These are phyloP conservation scores for Leucaena leucocephala DNA, from an alignment of 306 rosid genomes.

Conservation along the genomic window DNA sequence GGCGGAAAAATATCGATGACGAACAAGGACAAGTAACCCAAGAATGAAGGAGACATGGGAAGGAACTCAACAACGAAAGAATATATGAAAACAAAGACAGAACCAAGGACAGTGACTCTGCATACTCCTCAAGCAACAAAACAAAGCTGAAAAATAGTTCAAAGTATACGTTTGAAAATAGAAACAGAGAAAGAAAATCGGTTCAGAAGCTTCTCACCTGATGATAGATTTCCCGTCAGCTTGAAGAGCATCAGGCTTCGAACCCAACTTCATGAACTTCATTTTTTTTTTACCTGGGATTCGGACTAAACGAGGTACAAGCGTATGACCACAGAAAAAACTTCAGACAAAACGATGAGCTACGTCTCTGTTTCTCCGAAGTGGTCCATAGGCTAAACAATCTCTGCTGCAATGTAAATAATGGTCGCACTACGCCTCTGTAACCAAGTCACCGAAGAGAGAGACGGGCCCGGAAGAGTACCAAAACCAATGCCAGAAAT, in stretches of 20 bases:
- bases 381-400: constrained; percentile 4
- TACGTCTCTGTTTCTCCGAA: constrained; percentile 30
- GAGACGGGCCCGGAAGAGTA: not conserved
- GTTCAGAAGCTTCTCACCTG: constrained; percentile 47
- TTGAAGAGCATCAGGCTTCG: constrained; percentile 90
- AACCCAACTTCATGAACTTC: constrained; percentile 99
- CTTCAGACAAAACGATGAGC: constrained; percentile 26
- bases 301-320: not conserved
- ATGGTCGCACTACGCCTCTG: not conserved
- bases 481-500: constrained; percentile 18
- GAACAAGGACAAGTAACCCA: not conserved
- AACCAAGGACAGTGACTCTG: not conserved
- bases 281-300: constrained; percentile 47
- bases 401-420: not conserved
- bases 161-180: not conserved
- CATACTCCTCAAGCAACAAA: not conserved
- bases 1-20: not conserved
- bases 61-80: not conserved
- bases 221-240: constrained; percentile 73
- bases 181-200: constrained; percentile 1
- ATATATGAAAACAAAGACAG: not conserved
- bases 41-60: constrained; percentile 5
- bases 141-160: not conserved
- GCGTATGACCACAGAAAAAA: not conserved
- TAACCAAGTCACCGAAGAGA: constrained; percentile 21